These are phyloP conservation scores for Vitis hybrid DNA, from an alignment of 177 flowering plant genomes.

Conservation along the genomic window DNA sequence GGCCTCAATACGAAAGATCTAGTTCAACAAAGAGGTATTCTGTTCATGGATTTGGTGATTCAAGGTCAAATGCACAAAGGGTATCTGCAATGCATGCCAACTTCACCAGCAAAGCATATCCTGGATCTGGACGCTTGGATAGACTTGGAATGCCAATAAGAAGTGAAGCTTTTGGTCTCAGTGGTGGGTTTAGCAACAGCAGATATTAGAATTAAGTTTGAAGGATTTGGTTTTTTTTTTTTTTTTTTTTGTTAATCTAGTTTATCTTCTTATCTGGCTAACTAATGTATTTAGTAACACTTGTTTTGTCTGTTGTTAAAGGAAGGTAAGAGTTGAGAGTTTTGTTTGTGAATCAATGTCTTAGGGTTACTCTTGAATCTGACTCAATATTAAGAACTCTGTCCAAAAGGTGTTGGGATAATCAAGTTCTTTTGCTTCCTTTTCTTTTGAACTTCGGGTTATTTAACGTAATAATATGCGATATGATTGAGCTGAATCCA, in stretches of 20 bases:
- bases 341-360: not conserved
- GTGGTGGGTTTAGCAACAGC: constrained; percentile 17
- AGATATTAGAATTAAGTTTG: constrained; percentile 13
- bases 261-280: constrained; percentile 13
- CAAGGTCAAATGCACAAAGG: constrained; percentile 37
- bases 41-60: constrained; percentile 41
- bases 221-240: not conserved
- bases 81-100: constrained; percentile 46
- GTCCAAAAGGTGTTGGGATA: too few species aligned
- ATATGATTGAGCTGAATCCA: too few species aligned
- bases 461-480: too few species aligned
- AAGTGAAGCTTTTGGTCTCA: constrained; percentile 18
- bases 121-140: constrained; percentile 77
- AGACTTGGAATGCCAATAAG: constrained; percentile 69
- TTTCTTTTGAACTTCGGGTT: too few species aligned
- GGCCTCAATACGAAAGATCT: constrained; percentile 71
- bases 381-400: not conserved
- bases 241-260: not conserved
- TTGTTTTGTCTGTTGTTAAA: not conserved
- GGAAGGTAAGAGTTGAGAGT: not conserved
- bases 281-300: constrained; percentile 11
- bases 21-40: constrained; percentile 55
- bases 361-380: not conserved
- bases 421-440: too few species aligned
- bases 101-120: constrained; percentile 63